Base-by-base conservation (phyloP, 306 rosid species). In the Sechiopsis laciniata region DNA sequence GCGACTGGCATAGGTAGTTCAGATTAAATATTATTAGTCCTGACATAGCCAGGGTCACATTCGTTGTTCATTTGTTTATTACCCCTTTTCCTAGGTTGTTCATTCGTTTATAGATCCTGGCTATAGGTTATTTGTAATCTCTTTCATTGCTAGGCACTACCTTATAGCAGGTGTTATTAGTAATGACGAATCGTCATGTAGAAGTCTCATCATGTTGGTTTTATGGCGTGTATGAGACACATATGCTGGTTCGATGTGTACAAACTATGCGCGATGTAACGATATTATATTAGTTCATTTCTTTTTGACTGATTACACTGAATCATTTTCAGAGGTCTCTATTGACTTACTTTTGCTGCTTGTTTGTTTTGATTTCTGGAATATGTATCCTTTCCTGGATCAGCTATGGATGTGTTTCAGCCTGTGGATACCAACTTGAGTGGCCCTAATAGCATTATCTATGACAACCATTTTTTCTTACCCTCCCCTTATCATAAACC, bases 31-130 rank as follows among this genome's bases (percentile, higher is more conserved):
- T 17, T 45, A 26, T 17, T 45, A 26, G 55, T 15, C 35, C 59
- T n/a, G 40, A 24, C 24, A 51, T 50, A 60, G 19, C 48, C 56
- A 68, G 14, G 1, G 46, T 51, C 20, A 22, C 16, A 70, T 70
- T 70, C 22, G 24, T 70, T 70, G 60, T 51, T 51, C 10, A 51
- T 51, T 24, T 22, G 59, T 51, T 70, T 24, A 24, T 70, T 48
- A 48, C 52, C 74, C 17, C 20, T 12, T 1, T 2, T 37, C 48
- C 48, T 70, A 32, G 70, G 51, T 37, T 63, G 26, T 17, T 63
- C 51, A 37, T 64, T n/a, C 37, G 24, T 64, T 64, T n/a, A 64
- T 56, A 35, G n/a, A 0, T 0, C 37, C 37, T 32, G 37, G 9
- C 19, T 35, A 16, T 35, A 32, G 26, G 70, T 64, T 37, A 35